Percentiles rank a stretch among this genome's conserved stretches.
phyloP scores from a whole-genome alignment of 2,329 filamentous ascomycete species.

The Aurifilum marmelostoma region DNA sequence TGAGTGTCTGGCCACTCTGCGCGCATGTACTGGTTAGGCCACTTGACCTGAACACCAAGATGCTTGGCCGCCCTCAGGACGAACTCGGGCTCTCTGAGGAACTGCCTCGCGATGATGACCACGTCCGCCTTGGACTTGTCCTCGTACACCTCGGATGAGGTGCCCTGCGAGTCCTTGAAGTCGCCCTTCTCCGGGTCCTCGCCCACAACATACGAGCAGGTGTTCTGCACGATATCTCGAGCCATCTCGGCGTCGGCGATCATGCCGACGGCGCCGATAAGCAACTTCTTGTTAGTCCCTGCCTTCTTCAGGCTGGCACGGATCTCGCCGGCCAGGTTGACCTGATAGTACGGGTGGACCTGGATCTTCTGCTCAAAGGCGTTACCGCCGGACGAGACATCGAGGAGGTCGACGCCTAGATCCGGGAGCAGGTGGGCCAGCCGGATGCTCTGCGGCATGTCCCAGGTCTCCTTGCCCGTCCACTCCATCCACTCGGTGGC shows the following conservation, averaged over 20 bases:
- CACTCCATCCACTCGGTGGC: slow-evolving; percentile 66
- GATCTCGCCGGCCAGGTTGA: slow-evolving; percentile 70
- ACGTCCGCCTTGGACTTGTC: slow-evolving; percentile 62
- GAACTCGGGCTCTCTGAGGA: slow-evolving; percentile 80
- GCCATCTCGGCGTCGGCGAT: slow-evolving; percentile 73
- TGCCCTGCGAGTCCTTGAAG: slow-evolving; percentile 35
- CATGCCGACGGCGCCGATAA: slow-evolving; percentile 74
- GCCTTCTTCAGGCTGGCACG: slow-evolving; percentile 64
- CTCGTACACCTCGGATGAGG: slow-evolving; percentile 43
- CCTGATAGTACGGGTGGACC: slow-evolving; percentile 70
- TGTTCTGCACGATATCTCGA: slow-evolving; percentile 57
- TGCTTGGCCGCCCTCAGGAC: slow-evolving; percentile 74
- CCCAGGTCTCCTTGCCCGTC: slow-evolving; percentile 60
- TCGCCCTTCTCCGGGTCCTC: slow-evolving; percentile 43
- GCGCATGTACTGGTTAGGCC: slow-evolving; percentile 68
- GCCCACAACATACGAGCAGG: slow-evolving; percentile 38
- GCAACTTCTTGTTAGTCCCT: slow-evolving; percentile 51
- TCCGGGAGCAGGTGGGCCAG: slow-evolving; percentile 73
- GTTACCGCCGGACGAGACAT: slow-evolving; percentile 79
- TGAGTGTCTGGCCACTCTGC: slow-evolving; percentile 35
- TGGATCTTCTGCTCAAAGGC: slow-evolving; percentile 63
- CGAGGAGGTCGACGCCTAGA: slow-evolving; percentile 78
- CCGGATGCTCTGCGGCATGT: slow-evolving; percentile 65
- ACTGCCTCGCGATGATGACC: slow-evolving; percentile 74
- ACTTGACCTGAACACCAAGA: slow-evolving; percentile 70